phyloP scores from a whole-genome alignment of 805 yeast genomes.

The Hanseniaspora osmophila region DNA sequence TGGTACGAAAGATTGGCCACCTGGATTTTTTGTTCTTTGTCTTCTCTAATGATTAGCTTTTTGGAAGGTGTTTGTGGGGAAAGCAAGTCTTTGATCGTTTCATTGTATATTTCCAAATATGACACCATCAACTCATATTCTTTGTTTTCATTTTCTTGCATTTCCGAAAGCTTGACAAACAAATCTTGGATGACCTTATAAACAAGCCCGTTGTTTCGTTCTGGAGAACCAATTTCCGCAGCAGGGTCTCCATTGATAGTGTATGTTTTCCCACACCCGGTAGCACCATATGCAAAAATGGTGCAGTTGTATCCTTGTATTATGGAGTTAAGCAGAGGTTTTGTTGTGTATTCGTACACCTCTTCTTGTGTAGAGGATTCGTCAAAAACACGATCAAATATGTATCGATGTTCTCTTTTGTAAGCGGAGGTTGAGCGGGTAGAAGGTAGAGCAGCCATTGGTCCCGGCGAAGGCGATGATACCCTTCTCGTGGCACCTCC shows the following conservation, averaged over 20 bases:
- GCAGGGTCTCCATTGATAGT: constrained; percentile 53
- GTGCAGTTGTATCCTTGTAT: constrained; percentile 83
- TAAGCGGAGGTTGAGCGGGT: not conserved
- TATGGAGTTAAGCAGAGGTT: constrained; percentile 57
- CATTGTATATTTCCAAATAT: constrained; percentile 83
- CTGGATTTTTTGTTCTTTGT: constrained; percentile 44
- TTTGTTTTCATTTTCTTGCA: not conserved
- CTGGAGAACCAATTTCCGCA: constrained; percentile 26
- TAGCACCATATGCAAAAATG: constrained; percentile 91
- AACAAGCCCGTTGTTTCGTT: constrained; percentile 56
- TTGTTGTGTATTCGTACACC: constrained; percentile 52
- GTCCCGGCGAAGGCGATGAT: too few species aligned
- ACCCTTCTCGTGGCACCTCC: too few species aligned
- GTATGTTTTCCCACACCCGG: constrained; percentile 95
- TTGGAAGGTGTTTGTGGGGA: constrained; percentile 37
- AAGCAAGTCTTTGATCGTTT: constrained; percentile 68
- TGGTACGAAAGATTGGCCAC: constrained; percentile 62
- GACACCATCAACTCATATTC: constrained; percentile 38
- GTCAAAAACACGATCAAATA: constrained; percentile 70
- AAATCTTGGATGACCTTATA: constrained; percentile 67
- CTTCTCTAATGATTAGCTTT: constrained; percentile 55
- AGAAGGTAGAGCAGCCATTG: not conserved
- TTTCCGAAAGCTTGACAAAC: constrained; percentile 34
- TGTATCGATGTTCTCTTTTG: constrained; percentile 51
- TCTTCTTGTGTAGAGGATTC: constrained; percentile 48